Percentiles rank a stretch among this genome's conserved stretches.
These are phyloP conservation scores for Psilocybe azurescens DNA, from an alignment of 768 basidiomycete species.

Conservation along the genomic window DNA sequence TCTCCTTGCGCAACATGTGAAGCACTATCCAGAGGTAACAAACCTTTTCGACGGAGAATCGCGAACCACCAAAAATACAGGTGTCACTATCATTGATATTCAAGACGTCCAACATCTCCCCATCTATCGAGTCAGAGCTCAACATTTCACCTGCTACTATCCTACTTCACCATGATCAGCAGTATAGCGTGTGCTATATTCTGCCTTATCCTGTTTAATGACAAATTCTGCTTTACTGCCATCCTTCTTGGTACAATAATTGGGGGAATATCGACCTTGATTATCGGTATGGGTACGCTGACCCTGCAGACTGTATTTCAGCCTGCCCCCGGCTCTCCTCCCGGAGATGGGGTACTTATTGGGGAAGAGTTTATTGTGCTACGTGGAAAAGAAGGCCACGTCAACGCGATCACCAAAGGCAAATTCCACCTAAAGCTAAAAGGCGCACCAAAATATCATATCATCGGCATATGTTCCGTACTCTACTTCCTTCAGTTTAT, in stretches of 20 bases:
- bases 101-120: constrained; percentile 1
- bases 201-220: constrained; percentile 12
- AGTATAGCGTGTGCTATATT: constrained; percentile 12
- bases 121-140: constrained; percentile 8
- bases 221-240: constrained; percentile 12
- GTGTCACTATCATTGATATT: constrained; percentile 14
- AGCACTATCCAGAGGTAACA: not conserved
- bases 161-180: constrained; percentile 16
- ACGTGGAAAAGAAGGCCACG: constrained; percentile 11
- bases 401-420: constrained; percentile 17
- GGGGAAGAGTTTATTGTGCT: constrained; percentile 12
- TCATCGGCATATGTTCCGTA: constrained; percentile 11
- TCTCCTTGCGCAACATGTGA: constrained; percentile 6
- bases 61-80: constrained; percentile 5
- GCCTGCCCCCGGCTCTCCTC: constrained; percentile 15
- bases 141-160: constrained; percentile 6
- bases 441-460: constrained; percentile 10
- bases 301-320: constrained; percentile 10
- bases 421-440: constrained; percentile 7
- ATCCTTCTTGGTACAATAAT: constrained; percentile 14
- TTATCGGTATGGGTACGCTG: constrained; percentile 15
- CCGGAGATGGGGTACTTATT: constrained; percentile 13
- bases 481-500: constrained; percentile 15
- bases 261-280: constrained; percentile 12
- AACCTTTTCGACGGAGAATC: not conserved